Base-by-base conservation (phyloP, 345 rosid genomes). In the Euphorbia pulcherrima region DNA sequence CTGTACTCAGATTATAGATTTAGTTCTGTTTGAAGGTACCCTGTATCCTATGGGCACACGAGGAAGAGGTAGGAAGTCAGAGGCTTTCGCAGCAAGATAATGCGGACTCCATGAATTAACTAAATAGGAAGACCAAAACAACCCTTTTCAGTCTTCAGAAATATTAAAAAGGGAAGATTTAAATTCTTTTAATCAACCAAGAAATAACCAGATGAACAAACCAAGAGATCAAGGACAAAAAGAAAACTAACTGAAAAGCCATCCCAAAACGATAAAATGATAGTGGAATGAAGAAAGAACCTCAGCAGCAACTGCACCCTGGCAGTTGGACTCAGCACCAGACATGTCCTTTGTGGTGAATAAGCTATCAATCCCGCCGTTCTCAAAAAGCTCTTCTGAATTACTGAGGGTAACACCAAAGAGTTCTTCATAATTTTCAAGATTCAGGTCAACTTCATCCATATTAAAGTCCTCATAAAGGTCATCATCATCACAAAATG, bases 351-450 rank as follows among this genome's bases (percentile, higher is more conserved):
- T 87, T 47, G 62, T 65, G 72, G 79, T 82, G 81, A 95, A 95
- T 66, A 95, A 83, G 82, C 97, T 86, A 64, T 84, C 93, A 4
- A 95, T 80, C 41, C 97, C 99, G 65, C 89, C 89, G 74, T 88
- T 85, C 73, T 87, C 96, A 70, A 95, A 75, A 57, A 90, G 86
- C 80, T 88, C 88, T 74, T 87, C 95, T 3, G 92, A 77, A 61
- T 88, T 76, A 78, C 86, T 89, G 27, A 91, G 88, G 65, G 93
- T 80, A 18, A 81, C 72, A n/a, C 97, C 96, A 68, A 94, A 94
- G 62, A 94, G 95, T 77, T 94, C 97, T 75, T 94, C 99, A 77
- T 91, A 91, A 76, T 91, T 88, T 78, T 94, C 97, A 58, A 89
- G 80, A 72, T 78, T 86, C 84, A 94, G 72, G 70, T 87, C 97